These are phyloP conservation scores for Conticribra weissflogii DNA, from an alignment of 108 stramenopile genomes.

Conservation along the genomic window DNA sequence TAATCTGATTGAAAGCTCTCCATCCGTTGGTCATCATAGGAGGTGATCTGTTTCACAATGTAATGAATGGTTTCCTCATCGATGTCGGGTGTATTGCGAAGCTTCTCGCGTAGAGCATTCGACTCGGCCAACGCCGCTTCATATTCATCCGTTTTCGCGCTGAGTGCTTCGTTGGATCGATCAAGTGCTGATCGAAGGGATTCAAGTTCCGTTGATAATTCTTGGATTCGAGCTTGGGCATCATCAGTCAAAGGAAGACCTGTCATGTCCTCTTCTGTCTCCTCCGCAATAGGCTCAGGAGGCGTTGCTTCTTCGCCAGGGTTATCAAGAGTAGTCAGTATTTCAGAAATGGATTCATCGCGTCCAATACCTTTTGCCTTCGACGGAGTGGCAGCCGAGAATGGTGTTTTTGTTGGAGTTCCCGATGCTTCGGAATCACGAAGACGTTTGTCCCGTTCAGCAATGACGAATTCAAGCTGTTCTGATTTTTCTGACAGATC, in stretches of 20 bases:
- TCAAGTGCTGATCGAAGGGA: constrained; percentile 23
- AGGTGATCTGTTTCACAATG: constrained; percentile 30
- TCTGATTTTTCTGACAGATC: constrained; percentile 39
- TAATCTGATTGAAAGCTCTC: constrained; percentile 23
- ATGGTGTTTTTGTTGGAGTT: constrained; percentile 32
- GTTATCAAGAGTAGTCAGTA: constrained; percentile 30
- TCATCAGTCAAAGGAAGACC: neutral
- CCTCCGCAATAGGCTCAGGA: constrained; percentile 6
- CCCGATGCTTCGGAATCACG: constrained; percentile 6
- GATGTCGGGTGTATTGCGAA: constrained; percentile 34
- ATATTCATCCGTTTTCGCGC: constrained; percentile 33
- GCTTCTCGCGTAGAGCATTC: constrained; percentile 23
- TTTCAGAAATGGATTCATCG: constrained; percentile 38
- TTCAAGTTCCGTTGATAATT: constrained; percentile 33
- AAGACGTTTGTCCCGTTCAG: constrained; percentile 24
- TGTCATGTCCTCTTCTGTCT: neutral
- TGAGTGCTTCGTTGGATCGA: constrained; percentile 20
- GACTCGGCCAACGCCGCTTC: constrained; percentile 30
- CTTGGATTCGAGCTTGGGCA: constrained; percentile 21
- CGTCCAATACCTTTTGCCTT: constrained; percentile 60
- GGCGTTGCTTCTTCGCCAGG: constrained; percentile 1
- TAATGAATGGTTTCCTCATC: constrained; percentile 41
- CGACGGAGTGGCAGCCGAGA: constrained; percentile 22
- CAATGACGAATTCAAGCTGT: constrained; percentile 32
- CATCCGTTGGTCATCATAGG: constrained; percentile 14